Conservation (phyloP, 306 rosid species). For the Fragaria iinumae region DNA sequence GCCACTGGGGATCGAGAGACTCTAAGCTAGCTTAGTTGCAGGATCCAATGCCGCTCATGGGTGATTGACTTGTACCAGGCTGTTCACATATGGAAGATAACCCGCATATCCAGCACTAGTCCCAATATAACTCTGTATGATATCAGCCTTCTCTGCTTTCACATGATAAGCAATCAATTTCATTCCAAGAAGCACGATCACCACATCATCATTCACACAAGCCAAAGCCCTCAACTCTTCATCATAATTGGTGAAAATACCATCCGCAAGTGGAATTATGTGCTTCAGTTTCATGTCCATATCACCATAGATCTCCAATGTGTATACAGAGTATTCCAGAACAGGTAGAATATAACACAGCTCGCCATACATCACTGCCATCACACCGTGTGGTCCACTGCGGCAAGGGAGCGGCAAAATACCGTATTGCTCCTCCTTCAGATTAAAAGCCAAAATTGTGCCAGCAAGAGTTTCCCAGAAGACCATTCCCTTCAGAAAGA, state of each 20-base stretch:
- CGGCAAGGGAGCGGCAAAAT: conserved; percentile 21
- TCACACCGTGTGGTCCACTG: conserved; percentile 23
- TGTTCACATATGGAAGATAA: conserved; percentile 42
- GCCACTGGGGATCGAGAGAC: neutral
- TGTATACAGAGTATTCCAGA: neutral
- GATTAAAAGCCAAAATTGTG: conserved; percentile 27
- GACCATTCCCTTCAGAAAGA: conserved; percentile 22
- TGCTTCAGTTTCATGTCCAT: conserved; percentile 29
- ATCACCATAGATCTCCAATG: conserved; percentile 33
- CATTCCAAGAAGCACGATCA: conserved; percentile 18
- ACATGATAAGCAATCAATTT: conserved; percentile 22
- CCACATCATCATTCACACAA: conserved; percentile 27
- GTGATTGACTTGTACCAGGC: conserved; percentile 11
- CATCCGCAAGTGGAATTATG: conserved; percentile 15
- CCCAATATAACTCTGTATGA: neutral
- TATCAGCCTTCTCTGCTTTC: conserved; percentile 6
- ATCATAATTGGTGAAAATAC: neutral
- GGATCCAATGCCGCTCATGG: conserved; percentile 10
- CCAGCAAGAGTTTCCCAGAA: conserved; percentile 37
- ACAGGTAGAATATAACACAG: conserved; percentile 35
- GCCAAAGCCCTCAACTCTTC: conserved; percentile 24
- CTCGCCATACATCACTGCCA: conserved; percentile 29
- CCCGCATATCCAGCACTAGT: neutral
- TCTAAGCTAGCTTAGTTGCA: conserved; percentile 1
- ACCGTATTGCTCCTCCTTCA: conserved; percentile 30